These are phyloP conservation scores for Coriaria nepalensis DNA, from an alignment of 306 rosid genomes.

Conservation along the genomic window DNA sequence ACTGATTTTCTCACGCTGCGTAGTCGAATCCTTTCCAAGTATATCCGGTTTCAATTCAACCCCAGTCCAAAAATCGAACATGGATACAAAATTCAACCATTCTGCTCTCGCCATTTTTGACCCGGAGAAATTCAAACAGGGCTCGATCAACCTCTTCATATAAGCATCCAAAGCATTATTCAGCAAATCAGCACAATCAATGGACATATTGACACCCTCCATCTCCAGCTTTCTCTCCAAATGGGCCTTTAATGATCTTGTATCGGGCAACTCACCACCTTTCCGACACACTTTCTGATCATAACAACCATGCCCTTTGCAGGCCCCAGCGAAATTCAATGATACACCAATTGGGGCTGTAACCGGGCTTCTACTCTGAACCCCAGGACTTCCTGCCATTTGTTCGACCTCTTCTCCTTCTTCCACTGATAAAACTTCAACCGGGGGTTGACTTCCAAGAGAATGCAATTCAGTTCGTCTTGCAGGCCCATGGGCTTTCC, in stretches of 20 bases:
- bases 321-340: conserved; percentile 32
- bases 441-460: conserved; percentile 88
- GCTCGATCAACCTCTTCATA: conserved; percentile 74
- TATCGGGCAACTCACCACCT: conserved; percentile 59
- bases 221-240: conserved; percentile 59
- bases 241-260: conserved; percentile 46
- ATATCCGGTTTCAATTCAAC: conserved; percentile 62
- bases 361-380: conserved; percentile 82
- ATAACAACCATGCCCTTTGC: conserved; percentile 31
- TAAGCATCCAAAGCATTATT: conserved; percentile 76
- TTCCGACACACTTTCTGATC: conserved; percentile 50
- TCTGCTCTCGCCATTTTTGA: conserved; percentile 28
- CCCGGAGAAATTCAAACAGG: conserved; percentile 43
- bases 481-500: conserved; percentile 43
- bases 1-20: conserved; percentile 72
- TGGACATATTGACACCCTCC: conserved; percentile 44
- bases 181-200: conserved; percentile 62
- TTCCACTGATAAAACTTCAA: conserved; percentile 71
- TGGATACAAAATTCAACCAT: conserved; percentile 26
- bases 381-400: conserved; percentile 68
- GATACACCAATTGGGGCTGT: conserved; percentile 90
- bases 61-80: conserved; percentile 54
- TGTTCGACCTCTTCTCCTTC: conserved; percentile 99
- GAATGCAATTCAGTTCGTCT: conserved; percentile 75
- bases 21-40: conserved; percentile 75